Evolutionary conservation across 352 stramenopile species (phyloP).

Genomic region (Phytophthora multivora): DNA sequence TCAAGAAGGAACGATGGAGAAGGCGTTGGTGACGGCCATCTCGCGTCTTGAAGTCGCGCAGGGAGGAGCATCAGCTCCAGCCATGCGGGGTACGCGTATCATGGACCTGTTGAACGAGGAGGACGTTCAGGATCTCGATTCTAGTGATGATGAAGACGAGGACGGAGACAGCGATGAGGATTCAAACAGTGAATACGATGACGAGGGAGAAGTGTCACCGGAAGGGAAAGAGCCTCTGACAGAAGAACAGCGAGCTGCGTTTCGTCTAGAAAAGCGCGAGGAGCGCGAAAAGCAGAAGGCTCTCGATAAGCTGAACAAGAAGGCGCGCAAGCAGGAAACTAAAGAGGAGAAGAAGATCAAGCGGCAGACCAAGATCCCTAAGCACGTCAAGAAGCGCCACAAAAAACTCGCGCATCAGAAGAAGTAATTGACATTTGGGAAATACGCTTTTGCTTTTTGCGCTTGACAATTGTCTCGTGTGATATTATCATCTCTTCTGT

Average conservation of each 20-base stretch:
- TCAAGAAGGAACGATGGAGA: slow-evolving; percentile 87
- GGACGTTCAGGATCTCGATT: slow-evolving; percentile 50
- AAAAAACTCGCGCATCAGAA: slow-evolving; percentile 95
- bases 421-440: slow-evolving; percentile 30
- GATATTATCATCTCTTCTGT: not conserved
- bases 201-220: slow-evolving; percentile 16
- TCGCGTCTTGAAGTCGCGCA: slow-evolving; percentile 69
- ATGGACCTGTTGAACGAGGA: slow-evolving; percentile 80
- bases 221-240: slow-evolving; percentile 54
- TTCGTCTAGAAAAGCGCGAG: slow-evolving; percentile 79
- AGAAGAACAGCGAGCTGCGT: slow-evolving; percentile 85
- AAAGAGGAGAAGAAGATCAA: slow-evolving; percentile 95
- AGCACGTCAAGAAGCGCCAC: slow-evolving; percentile 98
- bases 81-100: slow-evolving; percentile 48
- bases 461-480: not conserved
- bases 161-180: slow-evolving; percentile 36
- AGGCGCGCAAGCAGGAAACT: slow-evolving; percentile 95
- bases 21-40: slow-evolving; percentile 78
- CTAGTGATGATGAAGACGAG: slow-evolving; percentile 55
- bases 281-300: slow-evolving; percentile 61
- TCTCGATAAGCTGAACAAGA: slow-evolving; percentile 78
- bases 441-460: not conserved
- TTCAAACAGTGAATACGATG: slow-evolving; percentile 41
- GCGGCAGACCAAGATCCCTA: slow-evolving; percentile 97
- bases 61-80: slow-evolving; percentile 20